Conservation (phyloP, 1,284 basidiomycete species). For the Malassezia equina region DNA sequence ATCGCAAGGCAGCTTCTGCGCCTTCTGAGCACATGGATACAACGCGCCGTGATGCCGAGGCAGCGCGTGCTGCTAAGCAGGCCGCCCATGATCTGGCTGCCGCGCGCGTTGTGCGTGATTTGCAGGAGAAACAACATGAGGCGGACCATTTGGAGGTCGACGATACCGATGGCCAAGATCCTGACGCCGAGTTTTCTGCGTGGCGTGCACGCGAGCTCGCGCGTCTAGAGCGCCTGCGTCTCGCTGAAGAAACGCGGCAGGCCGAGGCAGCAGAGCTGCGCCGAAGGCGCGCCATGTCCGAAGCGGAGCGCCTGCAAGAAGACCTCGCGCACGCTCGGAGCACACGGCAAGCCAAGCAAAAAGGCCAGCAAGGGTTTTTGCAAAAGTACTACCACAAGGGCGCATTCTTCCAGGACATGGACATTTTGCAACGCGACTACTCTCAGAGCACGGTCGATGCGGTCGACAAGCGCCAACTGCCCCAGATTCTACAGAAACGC, state of each 20-base stretch:
- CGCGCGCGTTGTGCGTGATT: constrained; percentile 69
- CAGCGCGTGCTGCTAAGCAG: constrained; percentile 56
- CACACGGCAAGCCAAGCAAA: constrained; percentile 65
- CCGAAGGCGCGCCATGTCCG: constrained; percentile 75
- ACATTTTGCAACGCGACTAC: constrained; percentile 78
- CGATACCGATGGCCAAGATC: constrained; percentile 87
- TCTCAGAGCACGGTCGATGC: constrained; percentile 76
- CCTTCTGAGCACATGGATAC: constrained; percentile 2
- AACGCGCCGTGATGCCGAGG: constrained; percentile 10
- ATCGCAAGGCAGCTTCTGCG: constrained; percentile 42
- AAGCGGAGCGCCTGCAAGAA: constrained; percentile 77
- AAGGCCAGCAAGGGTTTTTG: constrained; percentile 79
- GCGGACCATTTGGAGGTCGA: constrained; percentile 71
- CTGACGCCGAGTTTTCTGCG: constrained; percentile 80
- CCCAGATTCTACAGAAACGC: constrained; percentile 91
- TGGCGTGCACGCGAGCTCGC: constrained; percentile 87
- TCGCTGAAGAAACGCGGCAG: constrained; percentile 65
- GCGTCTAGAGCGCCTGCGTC: constrained; percentile 81
- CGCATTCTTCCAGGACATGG: constrained; percentile 85
- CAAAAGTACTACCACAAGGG: constrained; percentile 99
- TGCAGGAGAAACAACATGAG: constrained; percentile 76
- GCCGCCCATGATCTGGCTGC: constrained; percentile 76
- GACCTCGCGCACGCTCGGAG: constrained; percentile 75
- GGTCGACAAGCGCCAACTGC: constrained; percentile 68
- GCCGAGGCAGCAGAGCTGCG: constrained; percentile 81